Conservation (phyloP, 495 filamentous ascomycete genomes). For the Xylaria flabelliformis region DNA sequence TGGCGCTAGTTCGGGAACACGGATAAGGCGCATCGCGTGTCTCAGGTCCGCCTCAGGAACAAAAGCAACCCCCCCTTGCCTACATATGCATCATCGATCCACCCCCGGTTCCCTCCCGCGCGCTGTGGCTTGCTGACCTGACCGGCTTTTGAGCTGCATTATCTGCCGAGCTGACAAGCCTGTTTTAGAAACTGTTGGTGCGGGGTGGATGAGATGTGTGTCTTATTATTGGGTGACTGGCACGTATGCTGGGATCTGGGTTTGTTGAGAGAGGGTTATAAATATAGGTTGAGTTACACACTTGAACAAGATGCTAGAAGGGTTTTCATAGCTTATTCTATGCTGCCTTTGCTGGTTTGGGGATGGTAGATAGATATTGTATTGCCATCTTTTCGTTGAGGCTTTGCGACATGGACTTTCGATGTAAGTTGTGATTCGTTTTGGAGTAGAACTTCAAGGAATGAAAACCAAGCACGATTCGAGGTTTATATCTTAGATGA, state of each 20-base stretch:
- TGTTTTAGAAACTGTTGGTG: conserved; percentile 11
- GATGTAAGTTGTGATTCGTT: not conserved
- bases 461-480: not conserved
- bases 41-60: conserved; percentile 11
- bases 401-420: too few relatives aligned
- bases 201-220: not conserved
- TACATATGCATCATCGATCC: not conserved
- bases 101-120: not conserved
- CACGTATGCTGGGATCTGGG: not conserved
- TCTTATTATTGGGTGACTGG: not conserved
- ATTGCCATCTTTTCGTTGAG: not conserved
- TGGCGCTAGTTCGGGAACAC: conserved; percentile 15
- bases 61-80: not conserved
- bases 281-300: not conserved
- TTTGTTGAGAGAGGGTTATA: not conserved
- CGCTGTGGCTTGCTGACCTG: conserved; percentile 4
- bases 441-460: not conserved
- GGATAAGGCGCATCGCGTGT: conserved; percentile 12
- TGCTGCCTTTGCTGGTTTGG: not conserved
- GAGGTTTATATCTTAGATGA: too few relatives aligned
- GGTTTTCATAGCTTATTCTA: not conserved
- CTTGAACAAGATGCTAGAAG: too few relatives aligned
- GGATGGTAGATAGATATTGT: not conserved
- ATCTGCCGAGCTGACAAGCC: not conserved
- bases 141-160: not conserved